Evolutionary conservation across 169 alveolate species (phyloP).

Genomic region (Eimeria acervulina): DNA sequence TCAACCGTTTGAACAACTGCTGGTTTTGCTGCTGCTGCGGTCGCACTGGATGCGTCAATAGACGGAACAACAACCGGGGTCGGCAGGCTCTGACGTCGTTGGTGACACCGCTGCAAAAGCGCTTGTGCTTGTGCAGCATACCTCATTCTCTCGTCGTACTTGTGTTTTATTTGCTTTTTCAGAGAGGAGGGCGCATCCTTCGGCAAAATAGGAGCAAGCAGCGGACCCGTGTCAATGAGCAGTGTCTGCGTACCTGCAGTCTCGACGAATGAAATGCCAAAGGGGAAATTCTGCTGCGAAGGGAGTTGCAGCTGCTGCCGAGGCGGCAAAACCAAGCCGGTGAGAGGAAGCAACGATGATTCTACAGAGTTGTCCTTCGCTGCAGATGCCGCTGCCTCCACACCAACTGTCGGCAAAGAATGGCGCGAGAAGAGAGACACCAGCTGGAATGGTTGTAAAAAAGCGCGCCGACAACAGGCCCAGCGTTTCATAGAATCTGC

Average conservation of each 20-base stretch:
- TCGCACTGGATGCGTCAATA: neutral
- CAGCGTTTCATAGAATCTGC: conserved; percentile 51
- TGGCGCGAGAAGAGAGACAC: neutral
- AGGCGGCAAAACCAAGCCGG: neutral
- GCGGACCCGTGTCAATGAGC: conserved; percentile 49
- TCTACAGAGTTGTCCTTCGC: neutral
- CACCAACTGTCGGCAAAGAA: neutral
- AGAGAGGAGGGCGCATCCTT: conserved; percentile 17
- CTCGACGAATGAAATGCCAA: conserved; percentile 31
- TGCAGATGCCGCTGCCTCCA: conserved; percentile 9
- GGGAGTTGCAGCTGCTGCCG: conserved; percentile 1
- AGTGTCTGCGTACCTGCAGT: conserved; percentile 7
- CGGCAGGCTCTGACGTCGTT: neutral
- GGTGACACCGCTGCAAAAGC: neutral
- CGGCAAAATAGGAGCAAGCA: conserved; percentile 17
- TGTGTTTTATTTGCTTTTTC: conserved; percentile 15
- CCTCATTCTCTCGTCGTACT: conserved; percentile 15
- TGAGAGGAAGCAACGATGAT: neutral
- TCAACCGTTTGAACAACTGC: neutral
- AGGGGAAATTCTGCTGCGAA: conserved; percentile 34
- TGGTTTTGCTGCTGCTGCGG: neutral
- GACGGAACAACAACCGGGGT: neutral
- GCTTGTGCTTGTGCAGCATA: conserved; percentile 22
- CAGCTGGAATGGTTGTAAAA: conserved; percentile 54
- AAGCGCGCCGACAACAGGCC: conserved; percentile 58